Conservation (phyloP, 495 filamentous ascomycete genomes). For the Penicillium robsamsonii region DNA sequence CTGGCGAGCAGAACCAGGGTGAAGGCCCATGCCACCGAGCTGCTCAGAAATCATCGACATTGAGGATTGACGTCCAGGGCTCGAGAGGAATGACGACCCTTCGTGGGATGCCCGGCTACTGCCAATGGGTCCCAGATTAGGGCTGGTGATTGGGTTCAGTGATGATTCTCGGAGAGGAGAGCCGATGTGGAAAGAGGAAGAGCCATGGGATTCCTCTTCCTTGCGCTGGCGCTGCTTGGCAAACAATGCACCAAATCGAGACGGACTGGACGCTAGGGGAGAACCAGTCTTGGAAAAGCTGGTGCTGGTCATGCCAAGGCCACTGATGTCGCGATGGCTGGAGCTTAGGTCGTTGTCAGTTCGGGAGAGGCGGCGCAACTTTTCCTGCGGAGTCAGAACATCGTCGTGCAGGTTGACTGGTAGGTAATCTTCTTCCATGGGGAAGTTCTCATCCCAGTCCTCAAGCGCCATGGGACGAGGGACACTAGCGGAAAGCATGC, state of each 20-base stretch:
- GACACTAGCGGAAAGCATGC: slow-evolving; percentile 76
- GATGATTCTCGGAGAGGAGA: slow-evolving; percentile 90
- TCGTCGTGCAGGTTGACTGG: slow-evolving; percentile 88
- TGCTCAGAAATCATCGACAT: slow-evolving; percentile 72
- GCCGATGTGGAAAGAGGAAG: slow-evolving; percentile 81
- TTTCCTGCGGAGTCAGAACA: slow-evolving; percentile 87
- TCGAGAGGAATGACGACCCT: slow-evolving; percentile 60
- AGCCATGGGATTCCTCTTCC: slow-evolving; percentile 64
- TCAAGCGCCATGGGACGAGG: slow-evolving; percentile 62
- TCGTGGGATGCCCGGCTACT: slow-evolving; percentile 53
- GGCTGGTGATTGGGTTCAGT: slow-evolving; percentile 56
- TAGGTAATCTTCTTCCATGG: slow-evolving; percentile 91
- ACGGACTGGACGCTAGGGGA: slow-evolving; percentile 75
- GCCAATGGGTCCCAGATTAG: slow-evolving; percentile 60
- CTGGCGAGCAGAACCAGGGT: slow-evolving; percentile 46
- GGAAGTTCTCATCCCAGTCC: slow-evolving; percentile 81
- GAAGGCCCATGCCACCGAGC: slow-evolving; percentile 49
- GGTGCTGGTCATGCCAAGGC: slow-evolving; percentile 58
- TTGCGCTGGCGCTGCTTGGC: slow-evolving; percentile 68
- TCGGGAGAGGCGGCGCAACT: slow-evolving; percentile 77
- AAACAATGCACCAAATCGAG: slow-evolving; percentile 83
- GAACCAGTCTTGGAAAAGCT: slow-evolving; percentile 76
- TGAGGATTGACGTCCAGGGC: slow-evolving; percentile 62
- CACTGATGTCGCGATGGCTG: slow-evolving; percentile 59
- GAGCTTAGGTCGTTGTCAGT: slow-evolving; percentile 62